Evolutionary conservation across 75 land plant genomes (phyloP), one percentile per base, ranked within the genome.

Genomic region (Selaginella tamariscina): DNA sequence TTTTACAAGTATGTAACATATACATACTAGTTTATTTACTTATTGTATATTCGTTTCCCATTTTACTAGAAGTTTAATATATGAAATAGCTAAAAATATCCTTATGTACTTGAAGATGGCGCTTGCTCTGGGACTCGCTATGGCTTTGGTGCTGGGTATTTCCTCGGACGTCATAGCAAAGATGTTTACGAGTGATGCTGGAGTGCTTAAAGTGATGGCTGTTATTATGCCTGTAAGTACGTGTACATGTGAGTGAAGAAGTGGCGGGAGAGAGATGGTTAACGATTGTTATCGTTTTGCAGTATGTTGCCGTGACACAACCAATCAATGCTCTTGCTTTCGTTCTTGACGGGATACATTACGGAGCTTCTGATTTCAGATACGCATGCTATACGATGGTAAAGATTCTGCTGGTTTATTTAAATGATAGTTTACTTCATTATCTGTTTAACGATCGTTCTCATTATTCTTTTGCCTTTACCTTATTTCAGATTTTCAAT

Each of bases 331-430:
- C 96, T 8, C 73, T 93, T 21, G 98, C 98, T 44, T 93, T 84
- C 79, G 80, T 93, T 28, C 85, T 82, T 77, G 98, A 93, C 79
- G 98, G 98, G 2, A 81, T 89, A 26, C 86, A 89, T 67, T 93
- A 85, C 77, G 98, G 98, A 65, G 82, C 83, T 22, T 89, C 91
- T 0, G 98, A 93, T 68, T 93, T 93, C 60, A 66, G 78, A 33
- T 93, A 86, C 79, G 86, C 91, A 29, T 90, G 91, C 29, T 68
- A 64, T 31, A 77, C 98, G 9, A 93, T 83, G 98, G 94, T 89
- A 73, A 39, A n/a, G n/a, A 56, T 13, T 71, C 1, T 0, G 0
- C n/a, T 70, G 20, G 1, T 27, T 15, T 29, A 23, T 32, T 18
- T 21, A 11, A 2, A 21, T 27, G 5, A 26, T 56, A 27, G 64